A percentile compares a stretch with the other conserved stretches of the same genome.
Evolutionary conservation across 495 filamentous ascomycete genomes (phyloP).

Genomic region (Oidiodendron maius): DNA sequence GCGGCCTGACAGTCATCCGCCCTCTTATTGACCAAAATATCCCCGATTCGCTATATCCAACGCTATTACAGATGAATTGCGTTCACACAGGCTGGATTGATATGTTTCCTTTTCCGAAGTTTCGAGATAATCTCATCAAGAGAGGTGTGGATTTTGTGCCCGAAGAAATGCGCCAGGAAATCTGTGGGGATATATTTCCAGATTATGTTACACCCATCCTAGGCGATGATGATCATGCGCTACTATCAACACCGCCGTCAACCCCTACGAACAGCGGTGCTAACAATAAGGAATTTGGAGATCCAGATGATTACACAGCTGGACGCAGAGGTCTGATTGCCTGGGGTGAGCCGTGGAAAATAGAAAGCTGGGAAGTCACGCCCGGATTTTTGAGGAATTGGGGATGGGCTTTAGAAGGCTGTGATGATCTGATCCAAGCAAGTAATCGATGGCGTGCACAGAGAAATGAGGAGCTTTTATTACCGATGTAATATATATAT

Average conservation of each 20-base stretch:
- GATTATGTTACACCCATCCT: conserved; percentile 13
- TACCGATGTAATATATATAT: background rate
- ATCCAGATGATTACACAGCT: conserved; percentile 5
- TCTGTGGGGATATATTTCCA: conserved; percentile 18
- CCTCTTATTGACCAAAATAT: conserved; percentile 2
- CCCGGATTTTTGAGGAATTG: conserved; percentile 26
- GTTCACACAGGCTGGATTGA: conserved; percentile 25
- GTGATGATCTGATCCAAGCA: conserved; percentile 18
- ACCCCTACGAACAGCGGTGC: background rate
- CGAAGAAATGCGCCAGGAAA: conserved; percentile 21
- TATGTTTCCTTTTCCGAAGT: conserved; percentile 25
- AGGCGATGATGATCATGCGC: background rate
- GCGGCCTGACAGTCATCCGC: conserved; percentile 7
- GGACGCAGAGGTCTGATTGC: conserved; percentile 21
- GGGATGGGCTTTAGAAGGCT: conserved; percentile 24
- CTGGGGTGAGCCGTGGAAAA: conserved; percentile 28
- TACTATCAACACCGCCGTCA: background rate
- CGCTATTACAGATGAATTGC: conserved; percentile 12
- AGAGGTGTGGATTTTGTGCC: conserved; percentile 16
- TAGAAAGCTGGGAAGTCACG: conserved; percentile 27
- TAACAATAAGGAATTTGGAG: background rate
- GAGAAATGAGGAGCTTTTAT: conserved; percentile 18
- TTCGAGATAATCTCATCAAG: conserved; percentile 29
- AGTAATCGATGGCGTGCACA: conserved; percentile 23
- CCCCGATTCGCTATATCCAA: conserved; percentile 13